These are phyloP conservation scores for Rhodotorula sp. DNA, from an alignment of 1,284 basidiomycete species.

Conservation along the genomic window DNA sequence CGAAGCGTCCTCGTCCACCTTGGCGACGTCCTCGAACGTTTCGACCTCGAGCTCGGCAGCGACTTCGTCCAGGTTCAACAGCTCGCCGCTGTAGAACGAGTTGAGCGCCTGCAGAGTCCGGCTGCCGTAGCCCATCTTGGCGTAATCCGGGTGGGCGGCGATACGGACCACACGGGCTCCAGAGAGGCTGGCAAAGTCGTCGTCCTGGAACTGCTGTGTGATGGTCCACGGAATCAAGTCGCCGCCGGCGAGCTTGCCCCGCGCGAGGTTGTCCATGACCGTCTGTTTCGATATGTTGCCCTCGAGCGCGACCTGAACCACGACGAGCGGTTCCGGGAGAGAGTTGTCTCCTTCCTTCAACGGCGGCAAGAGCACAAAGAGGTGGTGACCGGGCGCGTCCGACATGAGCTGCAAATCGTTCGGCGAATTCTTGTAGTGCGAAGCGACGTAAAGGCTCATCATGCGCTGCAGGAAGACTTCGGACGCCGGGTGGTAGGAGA, in stretches of 20 bases:
- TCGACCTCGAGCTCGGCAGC: slow-evolving; percentile 55
- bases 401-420: slow-evolving; percentile 96
- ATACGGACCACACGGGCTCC: slow-evolving; percentile 91
- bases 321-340: slow-evolving; percentile 89
- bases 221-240: slow-evolving; percentile 99
- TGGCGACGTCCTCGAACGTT: slow-evolving; percentile 62
- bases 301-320: slow-evolving; percentile 92
- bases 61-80: slow-evolving; percentile 81
- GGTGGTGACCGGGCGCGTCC: slow-evolving; percentile 93
- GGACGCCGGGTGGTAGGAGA: slow-evolving; percentile 94
- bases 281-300: slow-evolving; percentile 84
- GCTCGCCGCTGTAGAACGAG: slow-evolving; percentile 87
- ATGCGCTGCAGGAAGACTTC: slow-evolving; percentile 96
- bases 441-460: slow-evolving; percentile 96
- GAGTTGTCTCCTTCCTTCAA: slow-evolving; percentile 79
- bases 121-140: slow-evolving; percentile 98
- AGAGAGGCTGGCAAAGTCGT: slow-evolving; percentile 84
- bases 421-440: slow-evolving; percentile 98
- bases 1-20: slow-evolving; percentile 50
- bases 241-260: slow-evolving; percentile 79
- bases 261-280: slow-evolving; percentile 78
- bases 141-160: slow-evolving; percentile 95
- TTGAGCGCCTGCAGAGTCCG: slow-evolving; percentile 83
- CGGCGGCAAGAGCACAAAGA: slow-evolving; percentile 93
- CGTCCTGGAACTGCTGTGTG: slow-evolving; percentile 92